Base-by-base conservation (phyloP, 345 rosid genomes). In the Gossypium arboreum region DNA sequence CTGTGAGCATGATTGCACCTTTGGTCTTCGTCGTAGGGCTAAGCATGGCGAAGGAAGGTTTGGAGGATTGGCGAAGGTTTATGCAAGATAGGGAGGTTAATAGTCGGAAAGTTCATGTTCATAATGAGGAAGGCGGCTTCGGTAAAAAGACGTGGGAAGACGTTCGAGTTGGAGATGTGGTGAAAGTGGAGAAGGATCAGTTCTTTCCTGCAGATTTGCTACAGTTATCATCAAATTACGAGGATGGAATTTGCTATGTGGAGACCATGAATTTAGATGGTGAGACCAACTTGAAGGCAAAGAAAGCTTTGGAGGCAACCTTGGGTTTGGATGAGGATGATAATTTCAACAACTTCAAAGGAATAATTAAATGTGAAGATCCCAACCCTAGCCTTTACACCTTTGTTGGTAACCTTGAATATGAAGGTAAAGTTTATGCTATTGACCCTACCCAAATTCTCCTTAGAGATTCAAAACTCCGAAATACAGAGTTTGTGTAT, bases 231-330 rank as follows among this genome's bases (percentile, higher is more conserved):
- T 88, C 97, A 0, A 88, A 89, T 81, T 95, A 91, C 44, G 99
- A 91, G 66, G 99, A 95, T 68, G 98, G 97, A 76, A 88, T 95
- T 73, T 93, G 97, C 76, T 95, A 95, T 71, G 99, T 95, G 57
- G 99, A 95, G 90, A 95, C 99, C 22, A 93, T 95, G 99, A 95
- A 95, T 79, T 85, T 95, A 56, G 99, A 95, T 68, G 99, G 99
- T 25, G 99, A 95, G 77, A 95, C 99, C 12, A 95, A 95, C 81
- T 83, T 95, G 82, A 95, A 95, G 87, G 88, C 90, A 41, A 95
- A 93, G 77, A 88, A 93, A 70, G 82, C 93, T 51, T 77, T 89
- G 84, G 98, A 93, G 80, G 90, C 77, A 25, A 89, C 98, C 22
- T 71, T 86, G 76, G 64, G 87, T 41, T 47, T 90, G 70, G 92